Base-by-base conservation (phyloP, 495 filamentous ascomycete genomes). In the Daldinia decipiens region DNA sequence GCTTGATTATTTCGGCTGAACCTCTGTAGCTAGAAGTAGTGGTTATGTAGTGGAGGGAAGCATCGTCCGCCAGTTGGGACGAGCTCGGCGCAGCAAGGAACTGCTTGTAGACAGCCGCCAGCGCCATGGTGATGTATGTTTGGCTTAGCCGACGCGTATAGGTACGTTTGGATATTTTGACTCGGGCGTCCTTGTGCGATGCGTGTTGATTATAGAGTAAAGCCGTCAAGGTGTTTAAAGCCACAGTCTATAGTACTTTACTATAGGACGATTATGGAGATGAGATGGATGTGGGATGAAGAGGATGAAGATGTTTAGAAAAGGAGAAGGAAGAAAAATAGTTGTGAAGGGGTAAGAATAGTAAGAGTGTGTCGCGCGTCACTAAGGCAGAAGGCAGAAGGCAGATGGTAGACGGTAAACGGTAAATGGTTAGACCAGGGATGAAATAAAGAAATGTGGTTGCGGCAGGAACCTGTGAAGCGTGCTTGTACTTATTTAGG, bases 1-100 rank as follows among this genome's bases (percentile, higher is more conserved):
- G 94, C 79, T 90, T 92, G 77, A 93, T 78, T 74, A 98, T 92
- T 26, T 89, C 87, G 50, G 89, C 84, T 24, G 90, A 68, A 59
- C 90, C 87, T 57, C 87, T 86, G 70, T 94, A 80, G 67, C 87
- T 89, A 34, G 90, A 91, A 32, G 93, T 89, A n/a, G 93, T 95
- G 53, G 95, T 91, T 77, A 98, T 91, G 83, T 98, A 99, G 82
- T 95, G 88, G 75, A 97, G 83, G 43, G 93, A 88, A 64, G 92
- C 91, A 79, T 92, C 84, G 54, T 83, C 79, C 52, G 90, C 86
- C 72, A 98, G 83, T 17, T 86, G 83, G 43, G 85, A 84, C 55
- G 89, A 74, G 75, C 82, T 88, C 59, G 93, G 92, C 65, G 86
- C 83, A 74, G 87, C 86, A 54, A 97, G 87, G 79, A 94, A 97